A percentile compares a stretch with the other conserved stretches of the same genome.
Conservation (phyloP, 1,139 yeast genomes). For the Pichia sorboxylosa region DNA sequence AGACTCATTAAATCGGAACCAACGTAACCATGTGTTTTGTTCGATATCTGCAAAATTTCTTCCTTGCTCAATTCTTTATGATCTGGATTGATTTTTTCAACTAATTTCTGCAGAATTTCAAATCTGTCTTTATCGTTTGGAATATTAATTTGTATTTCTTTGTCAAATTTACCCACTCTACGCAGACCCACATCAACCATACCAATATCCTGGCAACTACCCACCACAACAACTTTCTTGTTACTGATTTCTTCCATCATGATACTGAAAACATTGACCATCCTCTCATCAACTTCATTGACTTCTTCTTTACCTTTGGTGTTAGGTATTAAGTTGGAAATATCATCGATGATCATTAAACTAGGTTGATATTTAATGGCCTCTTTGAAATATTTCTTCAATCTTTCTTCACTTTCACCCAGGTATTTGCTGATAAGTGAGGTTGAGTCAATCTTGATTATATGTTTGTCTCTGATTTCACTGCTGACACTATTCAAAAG, state of each 20-base stretch:
- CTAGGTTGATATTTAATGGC: slow-evolving; percentile 80
- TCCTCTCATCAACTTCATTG: slow-evolving; percentile 77
- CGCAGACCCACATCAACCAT: slow-evolving; percentile 76
- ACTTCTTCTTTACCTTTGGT: slow-evolving; percentile 64
- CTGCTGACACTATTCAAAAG: slow-evolving; percentile 67
- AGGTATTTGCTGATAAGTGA: slow-evolving; percentile 83
- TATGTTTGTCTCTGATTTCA: slow-evolving; percentile 49
- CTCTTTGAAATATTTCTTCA: slow-evolving; percentile 73
- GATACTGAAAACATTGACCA: slow-evolving; percentile 78
- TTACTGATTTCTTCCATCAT: slow-evolving; percentile 83
- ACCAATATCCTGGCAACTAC: slow-evolving; percentile 67
- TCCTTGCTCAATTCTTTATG: slow-evolving; percentile 44
- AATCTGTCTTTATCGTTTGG: slow-evolving; percentile 61
- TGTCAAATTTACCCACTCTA: slow-evolving; percentile 89
- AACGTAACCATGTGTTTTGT: slow-evolving; percentile 62
- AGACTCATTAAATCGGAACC: slow-evolving; percentile 88
- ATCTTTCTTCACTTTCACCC: slow-evolving; percentile 84
- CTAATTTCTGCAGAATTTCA: slow-evolving; percentile 52
- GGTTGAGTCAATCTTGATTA: slow-evolving; percentile 79
- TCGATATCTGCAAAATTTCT: slow-evolving; percentile 49
- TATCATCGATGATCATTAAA: slow-evolving; percentile 79
- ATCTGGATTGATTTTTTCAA: slow-evolving; percentile 40
- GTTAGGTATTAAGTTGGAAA: slow-evolving; percentile 81
- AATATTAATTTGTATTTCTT: slow-evolving; percentile 68
- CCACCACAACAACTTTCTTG: slow-evolving; percentile 35